Evolutionary conservation across 257 asterid genomes (phyloP), one percentile per base, ranked within the genome.

Genomic region (Mentha longifolia): DNA sequence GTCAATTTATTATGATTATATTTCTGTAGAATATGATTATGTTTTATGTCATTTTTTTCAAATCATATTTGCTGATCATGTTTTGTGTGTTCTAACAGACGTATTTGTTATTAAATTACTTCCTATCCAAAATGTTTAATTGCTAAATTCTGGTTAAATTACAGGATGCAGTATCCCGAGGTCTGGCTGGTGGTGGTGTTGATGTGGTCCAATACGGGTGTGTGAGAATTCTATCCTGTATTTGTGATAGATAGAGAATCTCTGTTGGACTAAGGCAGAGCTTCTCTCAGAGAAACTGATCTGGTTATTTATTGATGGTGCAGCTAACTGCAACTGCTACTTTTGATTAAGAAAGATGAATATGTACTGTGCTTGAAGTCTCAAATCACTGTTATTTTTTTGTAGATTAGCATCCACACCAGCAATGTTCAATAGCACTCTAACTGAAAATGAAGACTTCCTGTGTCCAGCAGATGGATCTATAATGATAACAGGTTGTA

Each of bases 351-450:
- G 67, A 55, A 56, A 45, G 51, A 14, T 17, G 50, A 14, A 28
- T 56, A n/a, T 16, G 10, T 74, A 17, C 45, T 33, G 13, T 25
- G 37, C 39, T 61, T 22, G 25, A 42, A n/a, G 42, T 20, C 13
- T 22, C 41, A 14, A 45, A 43, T 45, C 19, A 58, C 79, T 80
- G 78, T 78, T 52, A 43, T 68, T 49, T 70, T 70, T 67, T 65
- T 76, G 78, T 82, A 95, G 99, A 78, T 83, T 95, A 82, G 96
- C 99, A 80, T 89, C 99, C 78, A 95, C 99, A 22, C 99, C 99
- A 20, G 99, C 99, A 16, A 95, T 92, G 99, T 95, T 95, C 94
- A 85, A 87, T 73, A 85, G 91, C 85, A 83, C 95, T n/a, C 89
- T 95, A 62, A 89, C 96, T 71, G 80, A 77, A 77, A 85, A 74